Evolutionary conservation across 495 filamentous ascomycete genomes (phyloP), one percentile per base, ranked within the genome.

Genomic region (Zalerion maritima): DNA sequence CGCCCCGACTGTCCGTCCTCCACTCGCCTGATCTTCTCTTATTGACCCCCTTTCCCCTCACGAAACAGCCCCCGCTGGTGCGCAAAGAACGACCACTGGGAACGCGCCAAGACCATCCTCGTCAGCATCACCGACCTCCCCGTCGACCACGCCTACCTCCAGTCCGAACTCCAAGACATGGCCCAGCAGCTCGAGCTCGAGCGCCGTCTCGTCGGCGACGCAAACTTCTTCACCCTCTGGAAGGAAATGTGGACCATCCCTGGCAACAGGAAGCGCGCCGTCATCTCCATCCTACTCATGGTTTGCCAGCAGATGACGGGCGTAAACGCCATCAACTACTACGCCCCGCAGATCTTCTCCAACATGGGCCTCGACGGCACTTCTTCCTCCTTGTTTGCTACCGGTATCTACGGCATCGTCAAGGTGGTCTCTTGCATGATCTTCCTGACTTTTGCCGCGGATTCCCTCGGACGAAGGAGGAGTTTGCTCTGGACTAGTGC

Each of bases 401-500:
- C 72, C 3, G 71, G 72, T 13, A 64, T 77, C 38, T 77, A 75
- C 40, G 71, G 71, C 21, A 57, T 73, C 26, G 69, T 74, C 15
- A 75, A 75, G 41, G 63, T 71, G 38, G 45, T 57, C 2, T 48
- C 67, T 20, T 71, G 61, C 44, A 60, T 57, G 18, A 33, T 69
- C 24, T 82, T 78, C 61, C 55, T 82, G 5, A 35, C 77, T 31
- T 80, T 82, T 46, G 67, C 74, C 26, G 75, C 73, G 19, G 79
- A 87, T 47, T 69, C 71, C 2, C 62, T 81, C 3, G 81, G 80
- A 10, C 67, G 80, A 6, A 64, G 74, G 5, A 65, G 72, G 21
- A 76, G 73, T 19, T 66, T 89, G 15, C 60, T 85, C 36, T 78
- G 72, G 65, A 83, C 79, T 9, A 73, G 70, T 5, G 65, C 82